Evolutionary conservation across 352 stramenopile genomes (phyloP), one percentile per base, ranked within the genome.

Genomic region (Phytophthora parvispora): DNA sequence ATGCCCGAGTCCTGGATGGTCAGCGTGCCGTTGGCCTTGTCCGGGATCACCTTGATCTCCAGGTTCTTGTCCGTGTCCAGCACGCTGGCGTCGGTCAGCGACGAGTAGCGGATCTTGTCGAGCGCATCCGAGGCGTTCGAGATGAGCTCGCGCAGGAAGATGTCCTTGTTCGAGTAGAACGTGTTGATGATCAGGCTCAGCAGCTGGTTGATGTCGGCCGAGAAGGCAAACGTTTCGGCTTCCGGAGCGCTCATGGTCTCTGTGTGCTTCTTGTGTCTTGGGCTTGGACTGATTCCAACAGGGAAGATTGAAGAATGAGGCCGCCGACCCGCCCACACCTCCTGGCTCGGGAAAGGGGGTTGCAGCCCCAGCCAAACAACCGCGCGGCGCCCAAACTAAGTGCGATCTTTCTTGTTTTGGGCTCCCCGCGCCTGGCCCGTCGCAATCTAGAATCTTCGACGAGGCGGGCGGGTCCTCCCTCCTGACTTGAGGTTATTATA

Each of bases 101-200:
- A 98, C 80, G 97, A 83, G 89, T 99, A 99, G 57, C 97, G 92
- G 77, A 99, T 98, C 93, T 99, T 99, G 87, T 99, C 97, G 29
- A 99, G 90, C 20, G 97, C 97, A 97, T 99, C 97, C 40, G 90
- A 98, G 36, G 95, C 85, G 85, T 99, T 99, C 60, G 94, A 99
- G 80, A 99, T 99, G 48, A 99, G 78, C 78, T 99, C 97, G 72
- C 97, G 94, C 34, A 98, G 72, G 85, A 99, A 99, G 67, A 99
- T 98, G 72, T 99, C 98, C 93, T 99, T 99, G 97, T 99, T 99
- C 70, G 95, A 99, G 95, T 99, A 99, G 84, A 99, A 99, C 67
- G 97, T 99, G 89, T 98, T 97, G 74, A 97, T 98, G 82, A 98
- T 99, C 74, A 99, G 82, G 72, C 93, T 99, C 81, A 99, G 84